Evolutionary conservation across 495 filamentous ascomycete genomes (phyloP).

Genomic region (Neurospora cerealis): DNA sequence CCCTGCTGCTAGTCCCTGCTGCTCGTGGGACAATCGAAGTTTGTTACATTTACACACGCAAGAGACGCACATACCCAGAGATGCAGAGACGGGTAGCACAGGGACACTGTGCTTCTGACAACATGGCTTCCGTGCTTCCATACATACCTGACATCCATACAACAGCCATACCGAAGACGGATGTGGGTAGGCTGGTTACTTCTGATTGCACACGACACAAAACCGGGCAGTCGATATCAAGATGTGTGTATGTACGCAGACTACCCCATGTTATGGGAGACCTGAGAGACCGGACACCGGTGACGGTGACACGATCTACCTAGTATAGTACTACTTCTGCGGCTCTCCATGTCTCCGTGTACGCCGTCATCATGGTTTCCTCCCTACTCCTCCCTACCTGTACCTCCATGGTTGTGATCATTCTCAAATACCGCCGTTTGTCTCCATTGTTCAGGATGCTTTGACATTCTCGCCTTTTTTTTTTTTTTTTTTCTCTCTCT

Average conservation of each 20-base stretch:
- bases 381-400: neutral
- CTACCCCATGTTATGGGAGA: neutral
- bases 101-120: neutral
- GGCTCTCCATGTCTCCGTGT: neutral
- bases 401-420: neutral
- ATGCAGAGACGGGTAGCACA: neutral
- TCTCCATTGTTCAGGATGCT: neutral
- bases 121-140: neutral
- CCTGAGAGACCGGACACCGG: neutral
- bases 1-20: neutral
- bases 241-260: neutral
- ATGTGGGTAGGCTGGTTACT: neutral
- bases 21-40: neutral
- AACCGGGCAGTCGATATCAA: neutral
- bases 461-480: neutral
- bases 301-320: neutral
- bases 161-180: neutral
- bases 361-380: neutral
- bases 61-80: neutral
- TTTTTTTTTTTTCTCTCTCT: neutral
- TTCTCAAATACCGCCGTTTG: neutral
- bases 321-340: neutral
- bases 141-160: neutral
- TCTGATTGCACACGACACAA: neutral
- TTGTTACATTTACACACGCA: neutral